Percentiles rank a stretch among this genome's conserved stretches.
Conservation (phyloP, 768 basidiomycete genomes). For the Suillus hirtellus region DNA sequence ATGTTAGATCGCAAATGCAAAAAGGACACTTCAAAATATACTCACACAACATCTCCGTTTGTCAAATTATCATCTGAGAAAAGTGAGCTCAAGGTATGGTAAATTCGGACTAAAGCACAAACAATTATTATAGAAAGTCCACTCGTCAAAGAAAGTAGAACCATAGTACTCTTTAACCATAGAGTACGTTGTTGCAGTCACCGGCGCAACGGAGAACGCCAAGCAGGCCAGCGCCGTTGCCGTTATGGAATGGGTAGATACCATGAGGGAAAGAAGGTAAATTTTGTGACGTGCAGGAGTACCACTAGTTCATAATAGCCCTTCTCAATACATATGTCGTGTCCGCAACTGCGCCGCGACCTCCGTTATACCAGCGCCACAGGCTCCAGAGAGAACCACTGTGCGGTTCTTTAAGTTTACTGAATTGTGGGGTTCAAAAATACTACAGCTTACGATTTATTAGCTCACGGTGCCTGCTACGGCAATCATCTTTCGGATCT, state of each 20-base stretch:
- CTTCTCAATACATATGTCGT: background rate
- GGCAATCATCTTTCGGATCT: background rate
- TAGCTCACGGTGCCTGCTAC: background rate
- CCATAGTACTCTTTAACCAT: conserved; percentile 60
- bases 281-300: too few species aligned
- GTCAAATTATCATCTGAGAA: conserved; percentile 65
- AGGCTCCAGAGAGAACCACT: background rate
- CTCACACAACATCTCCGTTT: conserved; percentile 59
- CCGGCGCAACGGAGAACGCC: conserved; percentile 11
- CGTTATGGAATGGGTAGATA: background rate
- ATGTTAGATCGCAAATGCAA: conserved; percentile 6
- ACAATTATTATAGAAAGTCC: conserved; percentile 66
- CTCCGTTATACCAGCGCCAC: background rate
- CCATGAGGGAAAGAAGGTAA: background rate
- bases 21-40: background rate
- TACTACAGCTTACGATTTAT: background rate
- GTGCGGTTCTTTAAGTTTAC: background rate
- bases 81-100: conserved; percentile 2
- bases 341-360: background rate
- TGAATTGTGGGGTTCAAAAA: background rate
- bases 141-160: conserved; percentile 63
- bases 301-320: background rate
- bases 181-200: conserved; percentile 43
- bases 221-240: conserved; percentile 2
- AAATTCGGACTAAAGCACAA: conserved; percentile 23